A percentile compares a stretch with the other conserved stretches of the same genome.
These are phyloP conservation scores for Umbelopsis sp. DNA, from an alignment of 192 early-diverging fungal species.

Conservation along the genomic window DNA sequence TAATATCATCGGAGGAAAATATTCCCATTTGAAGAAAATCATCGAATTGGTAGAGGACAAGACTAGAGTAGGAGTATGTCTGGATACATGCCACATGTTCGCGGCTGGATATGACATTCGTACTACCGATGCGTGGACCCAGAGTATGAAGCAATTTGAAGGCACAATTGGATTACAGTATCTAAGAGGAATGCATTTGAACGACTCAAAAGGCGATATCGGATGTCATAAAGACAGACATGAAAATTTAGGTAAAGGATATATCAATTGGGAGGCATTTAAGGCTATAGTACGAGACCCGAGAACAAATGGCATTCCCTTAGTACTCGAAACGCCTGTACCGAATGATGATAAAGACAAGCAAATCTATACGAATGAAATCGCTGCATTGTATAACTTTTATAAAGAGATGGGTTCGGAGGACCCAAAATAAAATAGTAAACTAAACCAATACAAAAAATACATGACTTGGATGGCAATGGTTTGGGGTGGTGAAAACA, in stretches of 20 bases:
- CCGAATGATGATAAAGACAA: conserved; percentile 26
- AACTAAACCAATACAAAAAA: no score
- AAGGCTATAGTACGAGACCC: conserved; percentile 54
- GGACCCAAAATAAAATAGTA: background rate
- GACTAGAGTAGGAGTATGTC: conserved; percentile 55
- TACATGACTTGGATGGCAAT: no score
- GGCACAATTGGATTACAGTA: conserved; percentile 47
- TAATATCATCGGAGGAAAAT: conserved; percentile 46
- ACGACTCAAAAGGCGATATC: conserved; percentile 50
- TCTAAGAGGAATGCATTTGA: conserved; percentile 56
- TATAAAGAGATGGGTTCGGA: background rate
- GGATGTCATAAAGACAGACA: conserved; percentile 50
- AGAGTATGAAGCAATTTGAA: conserved; percentile 44
- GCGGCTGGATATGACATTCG: conserved; percentile 60
- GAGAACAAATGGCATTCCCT: conserved; percentile 48
- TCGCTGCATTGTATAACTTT: background rate
- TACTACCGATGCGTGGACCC: conserved; percentile 44
- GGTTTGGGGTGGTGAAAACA: no score
- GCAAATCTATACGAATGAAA: conserved; percentile 4
- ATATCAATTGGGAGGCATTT: conserved; percentile 54
- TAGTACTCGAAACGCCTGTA: conserved; percentile 56
- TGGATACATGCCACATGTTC: conserved; percentile 63
- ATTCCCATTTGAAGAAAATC: conserved; percentile 49
- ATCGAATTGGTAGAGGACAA: conserved; percentile 50
- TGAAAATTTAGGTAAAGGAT: conserved; percentile 56